Base-by-base conservation (phyloP, 129 eudicot genomes). In the Pittosporum tobira region DNA sequence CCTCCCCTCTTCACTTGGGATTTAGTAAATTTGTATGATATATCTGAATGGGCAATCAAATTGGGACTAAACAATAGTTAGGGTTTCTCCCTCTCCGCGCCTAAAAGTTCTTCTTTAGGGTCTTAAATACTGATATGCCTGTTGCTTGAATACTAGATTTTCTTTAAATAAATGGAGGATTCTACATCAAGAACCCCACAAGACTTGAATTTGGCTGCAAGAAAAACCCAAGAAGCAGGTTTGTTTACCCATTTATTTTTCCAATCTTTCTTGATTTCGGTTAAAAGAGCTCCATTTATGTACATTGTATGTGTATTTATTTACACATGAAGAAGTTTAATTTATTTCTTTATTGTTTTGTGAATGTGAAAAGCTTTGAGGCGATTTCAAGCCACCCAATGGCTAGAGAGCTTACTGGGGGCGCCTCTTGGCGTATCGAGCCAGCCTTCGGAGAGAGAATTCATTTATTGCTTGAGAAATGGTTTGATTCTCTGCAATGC, bases 141-240 rank as follows among this genome's bases (percentile, higher is more conserved):
- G n/a, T n/a, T n/a, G n/a, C n/a, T n/a, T n/a, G n/a, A n/a, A n/a
- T n/a, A n/a, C n/a, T n/a, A n/a, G 66, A 61, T 36, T 73, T 53
- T 52, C 61, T 29, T 27, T 50, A 16, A 52, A 74, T 79, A 55
- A 51, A 91, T 87, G 98, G 96, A 77, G 85, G 77, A 67, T 75
- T 62, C 62, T 26, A 59, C 64, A 40, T 67, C 74, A 47, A 75
- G 78, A 57, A 77, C 69, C 21, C 68, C 63, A 53, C 75, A 78
- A 30, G 94, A 77, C 47, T 72, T 77, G 27, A 79, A 87, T 66
- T 71, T 77, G 74, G 96, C 91, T 71, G 84, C 91, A 75, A 93
- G 99, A 77, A 93, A 80, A 69, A 86, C 91, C 13, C 94, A 87
- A 73, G 96, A 93, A 79, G 88, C 96, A 66, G 96, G 95, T 83